Base-by-base conservation (phyloP, 768 basidiomycete genomes). In the Porphyrellus cyaneotinctus region DNA sequence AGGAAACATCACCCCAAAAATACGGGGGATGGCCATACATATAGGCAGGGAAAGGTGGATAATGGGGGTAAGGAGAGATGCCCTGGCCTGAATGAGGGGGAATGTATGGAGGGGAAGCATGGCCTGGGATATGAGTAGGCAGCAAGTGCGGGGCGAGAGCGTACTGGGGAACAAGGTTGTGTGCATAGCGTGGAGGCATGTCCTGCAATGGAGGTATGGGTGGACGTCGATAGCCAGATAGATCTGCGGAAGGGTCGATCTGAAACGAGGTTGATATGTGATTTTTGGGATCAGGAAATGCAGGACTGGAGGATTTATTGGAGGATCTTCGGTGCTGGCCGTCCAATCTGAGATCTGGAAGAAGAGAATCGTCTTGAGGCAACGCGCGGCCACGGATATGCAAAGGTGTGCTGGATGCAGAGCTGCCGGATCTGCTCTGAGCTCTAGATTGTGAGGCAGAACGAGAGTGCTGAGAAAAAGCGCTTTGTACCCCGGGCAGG, bases 371-470 rank as follows among this genome's bases (percentile, higher is more conserved):
- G 33, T 81, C 79, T 2, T 62, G 70, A 0, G 75, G 76, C 39
- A 81, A 59, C 17, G 74, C 67, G 53, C 72, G 70, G 20, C 71
- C 74, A 54, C 76, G 70, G 35, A 71, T 46, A 51, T 65, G 65
- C 14, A 73, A 45, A 39, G 65, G 71, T 14, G 81, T 81, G 51
- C 81, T 83, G 12, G 81, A 80, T 6, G 76, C 74, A 18, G 73
- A 66, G 59, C 78, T 80, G 30, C 72, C 75, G 0, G 75, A 70
- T 43, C 71, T 70, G 42, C 79, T 80, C 41, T 77, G 74, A 26
- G 67, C 61, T 47, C 73, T 70, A 14, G 80, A 80, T 6, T 78
- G 77, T 5, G 76, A 66, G 8, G 64, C 60, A 12, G 77, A 77
- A 10, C 65, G 54, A 23, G 74, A 64, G 39, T 50, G 41, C 18